Conservation (phyloP, 2,329 filamentous ascomycete genomes). For the Pyricularia sp. region DNA sequence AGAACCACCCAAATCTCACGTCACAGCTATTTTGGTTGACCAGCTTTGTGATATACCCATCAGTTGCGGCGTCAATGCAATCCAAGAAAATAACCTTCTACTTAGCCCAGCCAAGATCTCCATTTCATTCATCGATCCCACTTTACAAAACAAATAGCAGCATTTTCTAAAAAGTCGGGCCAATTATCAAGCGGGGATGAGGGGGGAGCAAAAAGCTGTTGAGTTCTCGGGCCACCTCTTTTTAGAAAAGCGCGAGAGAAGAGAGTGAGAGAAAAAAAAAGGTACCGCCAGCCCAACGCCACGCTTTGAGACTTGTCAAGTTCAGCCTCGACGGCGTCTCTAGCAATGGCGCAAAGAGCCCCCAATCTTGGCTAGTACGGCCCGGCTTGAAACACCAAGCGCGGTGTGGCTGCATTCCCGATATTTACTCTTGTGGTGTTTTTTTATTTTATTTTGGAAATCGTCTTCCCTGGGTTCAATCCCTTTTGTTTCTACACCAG, state of each 20-base stretch:
- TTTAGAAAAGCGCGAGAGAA: background rate
- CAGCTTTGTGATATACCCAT: background rate
- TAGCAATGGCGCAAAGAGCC: background rate
- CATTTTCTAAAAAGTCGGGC: background rate
- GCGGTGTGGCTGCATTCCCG: background rate
- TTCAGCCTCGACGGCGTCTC: background rate
- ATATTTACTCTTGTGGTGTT: background rate
- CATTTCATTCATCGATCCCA: background rate
- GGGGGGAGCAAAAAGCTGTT: too few relatives aligned
- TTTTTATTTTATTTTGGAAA: too few relatives aligned
- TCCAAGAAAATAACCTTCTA: background rate
- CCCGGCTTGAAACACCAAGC: background rate
- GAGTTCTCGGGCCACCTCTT: too few relatives aligned
- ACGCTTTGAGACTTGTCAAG: background rate
- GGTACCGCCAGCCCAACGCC: background rate
- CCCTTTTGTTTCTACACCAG: too few relatives aligned
- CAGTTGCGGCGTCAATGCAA: constrained; percentile 5
- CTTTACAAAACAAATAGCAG: background rate
- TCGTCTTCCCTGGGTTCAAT: too few relatives aligned
- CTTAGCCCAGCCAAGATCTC: background rate
- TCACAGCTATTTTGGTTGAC: background rate
- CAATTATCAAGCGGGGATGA: background rate
- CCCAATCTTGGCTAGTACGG: background rate
- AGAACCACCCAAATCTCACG: background rate
- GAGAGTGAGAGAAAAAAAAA: background rate